Percentiles rank a stretch among this genome's conserved stretches.
These are phyloP conservation scores for peach (Prunus persica) DNA, from an alignment of 306 rosid species.

Conservation along the genomic window DNA sequence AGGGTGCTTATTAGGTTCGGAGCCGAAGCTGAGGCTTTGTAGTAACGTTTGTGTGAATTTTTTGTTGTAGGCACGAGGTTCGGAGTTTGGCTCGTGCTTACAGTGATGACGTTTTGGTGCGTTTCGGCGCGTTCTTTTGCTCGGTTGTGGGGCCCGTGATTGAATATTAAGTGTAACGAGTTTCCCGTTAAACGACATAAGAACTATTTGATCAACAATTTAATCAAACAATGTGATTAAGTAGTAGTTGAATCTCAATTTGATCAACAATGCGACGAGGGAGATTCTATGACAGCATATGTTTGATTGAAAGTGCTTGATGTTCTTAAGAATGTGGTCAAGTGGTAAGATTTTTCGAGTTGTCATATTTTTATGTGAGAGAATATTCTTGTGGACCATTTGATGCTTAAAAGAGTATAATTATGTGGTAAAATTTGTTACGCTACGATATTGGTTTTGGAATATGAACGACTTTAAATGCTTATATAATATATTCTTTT, in stretches of 20 bases:
- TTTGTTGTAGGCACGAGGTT: neutral
- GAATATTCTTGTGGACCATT: too few relatives aligned
- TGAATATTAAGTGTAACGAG: neutral
- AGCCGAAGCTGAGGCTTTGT: conserved; percentile 26
- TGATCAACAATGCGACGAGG: neutral
- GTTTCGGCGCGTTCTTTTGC: neutral
- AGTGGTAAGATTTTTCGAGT: neutral
- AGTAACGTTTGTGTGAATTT: too few relatives aligned
- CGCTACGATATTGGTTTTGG: too few relatives aligned
- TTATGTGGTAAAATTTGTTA: too few relatives aligned
- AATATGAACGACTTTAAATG: too few relatives aligned
- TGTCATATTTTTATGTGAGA: neutral
- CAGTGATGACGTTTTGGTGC: neutral
- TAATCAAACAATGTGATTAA: neutral
- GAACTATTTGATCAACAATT: neutral
- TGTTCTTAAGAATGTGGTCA: neutral
- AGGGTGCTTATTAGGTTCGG: neutral
- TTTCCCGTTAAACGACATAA: neutral
- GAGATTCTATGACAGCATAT: neutral
- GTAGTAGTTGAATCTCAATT: neutral
- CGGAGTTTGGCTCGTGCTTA: neutral
- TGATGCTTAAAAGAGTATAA: too few relatives aligned
- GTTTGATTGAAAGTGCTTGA: neutral
- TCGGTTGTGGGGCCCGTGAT: neutral
- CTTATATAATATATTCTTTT: too few relatives aligned